Evolutionary conservation across 208 protist genomes (phyloP).

Genomic region (Trypanosoma lewisi): DNA sequence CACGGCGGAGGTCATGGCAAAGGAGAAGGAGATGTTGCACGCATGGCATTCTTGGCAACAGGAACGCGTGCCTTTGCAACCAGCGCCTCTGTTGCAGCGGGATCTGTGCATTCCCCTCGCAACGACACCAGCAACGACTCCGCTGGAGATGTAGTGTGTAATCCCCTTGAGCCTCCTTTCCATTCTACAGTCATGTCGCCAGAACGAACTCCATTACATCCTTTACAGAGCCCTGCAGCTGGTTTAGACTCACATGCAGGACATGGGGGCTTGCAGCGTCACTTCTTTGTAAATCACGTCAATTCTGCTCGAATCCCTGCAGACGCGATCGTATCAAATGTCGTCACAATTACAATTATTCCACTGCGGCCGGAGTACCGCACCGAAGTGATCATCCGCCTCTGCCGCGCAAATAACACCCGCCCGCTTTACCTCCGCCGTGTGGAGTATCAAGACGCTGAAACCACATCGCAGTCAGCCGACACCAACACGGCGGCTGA

Average conservation of each 20-base stretch:
- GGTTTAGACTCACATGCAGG: neutral
- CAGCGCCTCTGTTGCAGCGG: neutral
- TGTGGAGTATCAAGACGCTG: conserved; percentile 15
- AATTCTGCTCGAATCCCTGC: conserved; percentile 19
- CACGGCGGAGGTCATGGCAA: no score
- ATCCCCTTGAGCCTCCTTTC: neutral
- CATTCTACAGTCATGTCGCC: neutral
- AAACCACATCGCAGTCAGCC: neutral
- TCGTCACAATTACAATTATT: conserved; percentile 25
- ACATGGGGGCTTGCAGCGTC: conserved; percentile 14
- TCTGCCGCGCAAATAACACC: conserved; percentile 1
- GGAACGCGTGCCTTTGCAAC: conserved; percentile 6
- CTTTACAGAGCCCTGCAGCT: neutral
- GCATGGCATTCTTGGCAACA: neutral
- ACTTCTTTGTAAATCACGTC: conserved; percentile 28
- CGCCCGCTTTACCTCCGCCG: conserved; percentile 32
- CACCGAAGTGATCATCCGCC: conserved; percentile 31
- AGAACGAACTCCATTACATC: neutral
- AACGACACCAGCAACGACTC: neutral
- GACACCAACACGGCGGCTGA: no score
- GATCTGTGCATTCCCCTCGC: neutral
- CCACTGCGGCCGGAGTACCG: conserved; percentile 23
- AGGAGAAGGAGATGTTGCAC: neutral
- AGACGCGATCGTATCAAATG: conserved; percentile 23
- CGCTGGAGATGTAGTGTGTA: no score